These are phyloP conservation scores for Colletotrichum graminicola DNA, from an alignment of 2,329 filamentous ascomycete genomes.

Conservation along the genomic window DNA sequence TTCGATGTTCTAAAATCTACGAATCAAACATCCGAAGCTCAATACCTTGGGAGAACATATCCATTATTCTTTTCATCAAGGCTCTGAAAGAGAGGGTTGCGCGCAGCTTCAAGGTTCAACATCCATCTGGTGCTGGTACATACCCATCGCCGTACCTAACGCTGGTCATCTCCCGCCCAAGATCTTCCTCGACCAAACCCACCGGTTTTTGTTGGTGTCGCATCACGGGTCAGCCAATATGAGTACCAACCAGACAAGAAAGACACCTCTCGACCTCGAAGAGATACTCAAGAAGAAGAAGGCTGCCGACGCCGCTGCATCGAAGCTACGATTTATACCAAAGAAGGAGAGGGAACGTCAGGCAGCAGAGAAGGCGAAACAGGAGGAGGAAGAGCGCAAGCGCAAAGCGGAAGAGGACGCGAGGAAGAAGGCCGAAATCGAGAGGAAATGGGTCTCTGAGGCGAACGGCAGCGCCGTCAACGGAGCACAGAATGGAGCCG, in stretches of 20 bases:
- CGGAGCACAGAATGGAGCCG: constrained; percentile 60
- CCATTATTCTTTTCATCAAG: too few relatives aligned
- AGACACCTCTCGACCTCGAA: constrained; percentile 80
- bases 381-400: constrained; percentile 72
- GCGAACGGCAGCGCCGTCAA: constrained; percentile 48
- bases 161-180: neutral
- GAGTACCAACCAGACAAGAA: constrained; percentile 39
- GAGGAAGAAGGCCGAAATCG: constrained; percentile 79
- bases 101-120: constrained; percentile 1
- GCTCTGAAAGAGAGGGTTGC: neutral
- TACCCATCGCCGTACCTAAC: neutral
- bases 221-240: constrained; percentile 5
- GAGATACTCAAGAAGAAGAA: constrained; percentile 88
- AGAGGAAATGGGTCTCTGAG: constrained; percentile 52
- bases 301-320: constrained; percentile 83
- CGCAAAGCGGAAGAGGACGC: constrained; percentile 67
- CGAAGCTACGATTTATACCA: constrained; percentile 89
- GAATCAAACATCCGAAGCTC: neutral
- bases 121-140: neutral
- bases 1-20: neutral
- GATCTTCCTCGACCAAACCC: constrained; percentile 1
- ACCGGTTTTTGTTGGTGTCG: neutral
- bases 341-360: constrained; percentile 85
- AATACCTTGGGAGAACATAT: too few relatives aligned
- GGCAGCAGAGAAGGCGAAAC: constrained; percentile 81